Base-by-base conservation (phyloP, 2,329 filamentous ascomycete genomes). In the Fonsecaea monophora region DNA sequence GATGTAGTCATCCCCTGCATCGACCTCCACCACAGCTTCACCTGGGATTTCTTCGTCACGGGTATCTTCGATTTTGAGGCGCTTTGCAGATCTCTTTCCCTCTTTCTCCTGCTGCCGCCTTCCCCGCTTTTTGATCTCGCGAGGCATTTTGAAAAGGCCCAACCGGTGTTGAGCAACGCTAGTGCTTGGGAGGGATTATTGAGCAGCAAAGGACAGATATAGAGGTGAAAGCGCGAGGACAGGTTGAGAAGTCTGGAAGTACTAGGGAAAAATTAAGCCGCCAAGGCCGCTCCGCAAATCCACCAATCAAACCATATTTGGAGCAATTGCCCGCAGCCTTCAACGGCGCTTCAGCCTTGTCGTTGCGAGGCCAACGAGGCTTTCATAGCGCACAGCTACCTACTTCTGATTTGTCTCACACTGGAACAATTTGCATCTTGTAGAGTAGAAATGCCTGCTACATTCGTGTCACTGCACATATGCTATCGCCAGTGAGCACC, bases 91-190 rank as follows among this genome's bases (percentile, higher is more conserved):
- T 5, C 74, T 73, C 63, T 80, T 80, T 34, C 77, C 76, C 25
- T 73, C 71, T 56, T 73, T 70, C 21, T 70, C 68, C 25, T 80
- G 78, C 40, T 80, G 80, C 30, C 80, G 75, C 42, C 81, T 78
- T 60, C 81, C 81, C 75, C 81, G 77, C 67, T 82, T 82, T 65
- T 82, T 79, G 70, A 81, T 78, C 70, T 81, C 80, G 53, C 80
- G 79, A 69, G 81, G 81, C 81, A 83, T 83, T 25, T 35, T 37
- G 59, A 15, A 40, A 25, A 10, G 45, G 25, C 2, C 12, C 1
- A 25, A 25, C 2, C 21, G 25, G 45, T n/a, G 45, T 25, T 12
- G 8, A 25, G 6, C 18, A 25, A n/a, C 3, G 4, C 4, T 3
- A 21, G 18, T 25, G 9, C 18, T 3, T 12, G n/a, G 12, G 45